Conservation (phyloP, 2,329 filamentous ascomycete genomes). For the Penicillium paneum region DNA sequence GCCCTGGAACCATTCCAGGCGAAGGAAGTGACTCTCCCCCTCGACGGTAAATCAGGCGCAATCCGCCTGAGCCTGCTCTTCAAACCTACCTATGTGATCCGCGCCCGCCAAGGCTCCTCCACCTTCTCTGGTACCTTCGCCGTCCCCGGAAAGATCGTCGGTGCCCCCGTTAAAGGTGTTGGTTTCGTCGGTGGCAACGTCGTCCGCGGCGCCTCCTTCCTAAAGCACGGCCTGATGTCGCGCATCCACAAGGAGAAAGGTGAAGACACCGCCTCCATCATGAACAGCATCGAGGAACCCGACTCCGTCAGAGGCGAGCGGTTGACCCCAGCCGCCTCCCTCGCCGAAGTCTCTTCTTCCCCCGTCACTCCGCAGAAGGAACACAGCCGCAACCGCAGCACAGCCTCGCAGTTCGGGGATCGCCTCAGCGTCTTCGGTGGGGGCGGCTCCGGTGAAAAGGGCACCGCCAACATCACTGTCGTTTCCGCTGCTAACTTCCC, state of each 20-base stretch:
- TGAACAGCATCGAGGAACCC: slow-evolving; percentile 23
- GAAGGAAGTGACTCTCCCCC: slow-evolving; percentile 67
- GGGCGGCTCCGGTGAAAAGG: slow-evolving; percentile 58
- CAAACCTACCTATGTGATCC: slow-evolving; percentile 85
- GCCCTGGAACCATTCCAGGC: slow-evolving; percentile 80
- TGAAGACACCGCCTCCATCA: slow-evolving; percentile 37
- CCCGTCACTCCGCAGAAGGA: slow-evolving; percentile 32
- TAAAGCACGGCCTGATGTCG: slow-evolving; percentile 74
- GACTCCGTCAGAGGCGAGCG: slow-evolving; percentile 14
- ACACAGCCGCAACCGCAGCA: slow-evolving; percentile 49
- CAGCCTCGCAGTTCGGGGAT: slow-evolving; percentile 49
- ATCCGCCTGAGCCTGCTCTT: slow-evolving; percentile 84
- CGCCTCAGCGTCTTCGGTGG: slow-evolving; percentile 49
- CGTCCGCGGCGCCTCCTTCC: slow-evolving; percentile 83
- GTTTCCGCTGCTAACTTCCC: slow-evolving; percentile 77
- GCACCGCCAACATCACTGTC: slow-evolving; percentile 76
- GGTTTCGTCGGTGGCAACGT: slow-evolving; percentile 79
- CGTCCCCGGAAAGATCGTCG: slow-evolving; percentile 82
- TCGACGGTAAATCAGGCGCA: slow-evolving; percentile 86
- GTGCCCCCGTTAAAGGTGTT: slow-evolving; percentile 90
- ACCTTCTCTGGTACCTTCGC: slow-evolving; percentile 92
- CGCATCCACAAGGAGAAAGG: slow-evolving; percentile 51
- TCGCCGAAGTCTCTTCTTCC: slow-evolving; percentile 28
- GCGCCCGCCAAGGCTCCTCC: slow-evolving; percentile 81
- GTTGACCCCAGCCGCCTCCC: slow-evolving; percentile 21